Conservation (phyloP, 768 basidiomycete genomes). For the Tricholoma sp. region DNA sequence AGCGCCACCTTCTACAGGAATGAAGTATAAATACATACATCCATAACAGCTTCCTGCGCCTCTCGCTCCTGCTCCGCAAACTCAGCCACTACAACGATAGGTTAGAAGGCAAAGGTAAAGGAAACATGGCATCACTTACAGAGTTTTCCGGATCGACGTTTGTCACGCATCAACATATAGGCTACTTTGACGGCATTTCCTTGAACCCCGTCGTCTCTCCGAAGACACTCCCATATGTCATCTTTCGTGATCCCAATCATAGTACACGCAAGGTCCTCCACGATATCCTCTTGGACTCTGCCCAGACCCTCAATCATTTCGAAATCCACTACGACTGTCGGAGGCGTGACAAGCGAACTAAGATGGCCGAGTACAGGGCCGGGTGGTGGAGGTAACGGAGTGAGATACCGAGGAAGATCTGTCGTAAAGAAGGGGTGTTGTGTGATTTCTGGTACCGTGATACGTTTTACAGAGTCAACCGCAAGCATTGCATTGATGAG, state of each 20-base stretch:
- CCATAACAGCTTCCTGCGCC: constrained; percentile 73
- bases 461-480: constrained; percentile 92
- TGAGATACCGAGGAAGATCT: constrained; percentile 83
- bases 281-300: constrained; percentile 85
- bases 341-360: constrained; percentile 64
- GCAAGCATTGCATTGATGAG: constrained; percentile 88
- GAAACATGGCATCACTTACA: constrained; percentile 44
- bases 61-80: constrained; percentile 86
- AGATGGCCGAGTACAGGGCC: constrained; percentile 75
- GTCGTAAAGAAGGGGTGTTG: constrained; percentile 87
- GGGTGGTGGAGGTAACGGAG: constrained; percentile 71
- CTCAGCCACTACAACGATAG: constrained; percentile 48
- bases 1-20: constrained; percentile 8
- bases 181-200: constrained; percentile 96
- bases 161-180: constrained; percentile 90
- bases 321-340: constrained; percentile 62
- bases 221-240: constrained; percentile 83
- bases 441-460: constrained; percentile 89
- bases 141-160: constrained; percentile 77
- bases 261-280: constrained; percentile 70
- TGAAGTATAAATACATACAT: constrained; percentile 44
- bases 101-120: neutral
- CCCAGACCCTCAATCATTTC: constrained; percentile 91
- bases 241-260: constrained; percentile 76
- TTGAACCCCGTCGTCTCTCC: constrained; percentile 76